Conservation (phyloP, 495 filamentous ascomycete species). For the Penicillium ucsense region DNA sequence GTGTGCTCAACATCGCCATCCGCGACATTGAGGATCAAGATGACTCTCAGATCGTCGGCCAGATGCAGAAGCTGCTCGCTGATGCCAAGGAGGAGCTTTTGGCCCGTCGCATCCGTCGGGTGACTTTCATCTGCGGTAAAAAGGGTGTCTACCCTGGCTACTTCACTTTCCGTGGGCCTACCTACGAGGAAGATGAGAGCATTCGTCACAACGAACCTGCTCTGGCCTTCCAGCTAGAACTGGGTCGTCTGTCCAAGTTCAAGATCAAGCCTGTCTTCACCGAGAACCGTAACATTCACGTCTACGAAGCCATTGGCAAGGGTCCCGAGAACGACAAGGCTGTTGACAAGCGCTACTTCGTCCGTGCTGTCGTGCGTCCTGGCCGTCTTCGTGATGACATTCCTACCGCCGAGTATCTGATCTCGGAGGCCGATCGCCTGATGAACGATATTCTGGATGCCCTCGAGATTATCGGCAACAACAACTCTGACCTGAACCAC, state of each 20-base stretch:
- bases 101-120: slow-evolving; percentile 67
- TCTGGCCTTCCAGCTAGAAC: slow-evolving; percentile 94
- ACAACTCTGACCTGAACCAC: slow-evolving; percentile 98
- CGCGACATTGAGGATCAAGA: slow-evolving; percentile 81
- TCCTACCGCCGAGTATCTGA: slow-evolving; percentile 93
- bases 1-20: slow-evolving; percentile 85
- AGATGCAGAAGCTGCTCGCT: slow-evolving; percentile 66
- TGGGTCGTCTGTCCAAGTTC: slow-evolving; percentile 90
- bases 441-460: slow-evolving; percentile 98
- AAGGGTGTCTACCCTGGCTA: slow-evolving; percentile 94
- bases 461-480: slow-evolving; percentile 95
- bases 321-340: slow-evolving; percentile 74
- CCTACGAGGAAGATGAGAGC: slow-evolving; percentile 80
- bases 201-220: slow-evolving; percentile 97
- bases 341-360: slow-evolving; percentile 84
- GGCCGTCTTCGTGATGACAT: slow-evolving; percentile 94
- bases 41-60: slow-evolving; percentile 67
- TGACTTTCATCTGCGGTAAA: slow-evolving; percentile 94
- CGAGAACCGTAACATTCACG: slow-evolving; percentile 96
- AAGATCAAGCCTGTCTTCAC: slow-evolving; percentile 96
- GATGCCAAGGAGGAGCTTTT: slow-evolving; percentile 77
- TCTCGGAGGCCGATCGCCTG: slow-evolving; percentile 90
- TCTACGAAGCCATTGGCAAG: slow-evolving; percentile 94
- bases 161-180: slow-evolving; percentile 92
- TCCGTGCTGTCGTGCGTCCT: slow-evolving; percentile 84